A percentile compares a stretch with the other conserved stretches of the same genome.
phyloP scores from a whole-genome alignment of 140 eudicot genomes.

The Erigeron philadelphicus region DNA sequence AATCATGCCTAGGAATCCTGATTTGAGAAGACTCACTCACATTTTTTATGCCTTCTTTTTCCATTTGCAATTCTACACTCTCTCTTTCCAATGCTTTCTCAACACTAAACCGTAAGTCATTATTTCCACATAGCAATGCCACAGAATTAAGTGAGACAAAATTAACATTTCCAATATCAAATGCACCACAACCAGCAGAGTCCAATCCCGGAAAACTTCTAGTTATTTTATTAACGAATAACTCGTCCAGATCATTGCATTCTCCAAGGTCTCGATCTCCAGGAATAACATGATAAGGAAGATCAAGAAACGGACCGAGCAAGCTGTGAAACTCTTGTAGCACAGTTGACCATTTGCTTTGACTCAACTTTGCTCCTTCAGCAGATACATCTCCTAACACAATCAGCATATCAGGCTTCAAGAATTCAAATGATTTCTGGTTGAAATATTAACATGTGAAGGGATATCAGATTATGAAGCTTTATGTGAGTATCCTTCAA shows the following conservation, averaged over 20 bases:
- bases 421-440: constrained; percentile 61
- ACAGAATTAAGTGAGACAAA: constrained; percentile 53
- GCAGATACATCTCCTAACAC: constrained; percentile 62
- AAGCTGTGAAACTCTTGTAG: constrained; percentile 41
- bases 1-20: constrained; percentile 27
- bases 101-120: constrained; percentile 41
- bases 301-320: constrained; percentile 48
- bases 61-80: constrained; percentile 32
- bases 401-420: constrained; percentile 72
- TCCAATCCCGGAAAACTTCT: constrained; percentile 51
- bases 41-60: constrained; percentile 6
- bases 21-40: constrained; percentile 22
- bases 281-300: constrained; percentile 52
- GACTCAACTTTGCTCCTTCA: constrained; percentile 40
- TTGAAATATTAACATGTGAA: constrained; percentile 29
- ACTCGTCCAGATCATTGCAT: constrained; percentile 31
- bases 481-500: constrained; percentile 16
- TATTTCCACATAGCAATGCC: constrained; percentile 50
- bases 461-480: constrained; percentile 32
- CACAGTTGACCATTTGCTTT: constrained; percentile 47
- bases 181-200: constrained; percentile 51
- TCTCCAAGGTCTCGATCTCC: constrained; percentile 56
- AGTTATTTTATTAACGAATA: constrained; percentile 34
- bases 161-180: constrained; percentile 39
- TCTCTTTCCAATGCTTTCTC: constrained; percentile 52